Evolutionary conservation across 2,329 filamentous ascomycete genomes (phyloP).

Genomic region (Aspergillus fructus): DNA sequence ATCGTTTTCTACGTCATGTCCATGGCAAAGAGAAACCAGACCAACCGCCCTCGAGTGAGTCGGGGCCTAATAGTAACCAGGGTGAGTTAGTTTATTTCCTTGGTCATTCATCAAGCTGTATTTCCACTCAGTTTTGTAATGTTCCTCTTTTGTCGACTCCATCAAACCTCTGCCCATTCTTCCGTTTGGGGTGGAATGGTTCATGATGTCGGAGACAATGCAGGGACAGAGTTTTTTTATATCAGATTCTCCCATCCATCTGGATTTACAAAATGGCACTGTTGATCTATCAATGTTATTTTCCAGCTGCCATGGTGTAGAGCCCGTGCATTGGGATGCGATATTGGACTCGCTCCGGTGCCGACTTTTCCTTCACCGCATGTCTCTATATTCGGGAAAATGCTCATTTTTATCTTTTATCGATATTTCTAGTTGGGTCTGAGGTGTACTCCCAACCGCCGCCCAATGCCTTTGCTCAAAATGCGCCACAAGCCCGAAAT

Average conservation of each 20-base stretch:
- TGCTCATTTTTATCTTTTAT: neutral
- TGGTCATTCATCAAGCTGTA: neutral
- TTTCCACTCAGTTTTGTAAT: neutral
- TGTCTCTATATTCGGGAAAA: neutral
- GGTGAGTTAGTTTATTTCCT: neutral
- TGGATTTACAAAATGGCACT: too few relatives aligned
- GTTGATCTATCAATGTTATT: neutral
- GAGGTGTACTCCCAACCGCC: neutral
- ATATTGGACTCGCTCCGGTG: neutral
- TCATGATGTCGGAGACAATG: neutral
- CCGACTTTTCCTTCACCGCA: neutral
- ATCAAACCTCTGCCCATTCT: neutral
- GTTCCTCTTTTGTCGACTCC: neutral
- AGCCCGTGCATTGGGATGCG: neutral
- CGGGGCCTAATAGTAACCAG: neutral
- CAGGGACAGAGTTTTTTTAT: neutral
- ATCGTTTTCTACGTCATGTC: slow-evolving; percentile 18
- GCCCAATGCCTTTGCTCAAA: slow-evolving; percentile 4
- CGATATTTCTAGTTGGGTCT: neutral
- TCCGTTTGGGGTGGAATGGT: neutral
- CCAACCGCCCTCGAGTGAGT: neutral
- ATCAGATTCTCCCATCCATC: neutral
- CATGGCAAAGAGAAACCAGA: slow-evolving; percentile 16
- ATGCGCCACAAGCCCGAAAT: slow-evolving; percentile 1
- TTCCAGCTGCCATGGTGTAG: neutral